Percentiles rank a stretch among this genome's conserved stretches.
Conservation (phyloP, 2,329 filamentous ascomycete species). For the Penicillium decumbens region DNA sequence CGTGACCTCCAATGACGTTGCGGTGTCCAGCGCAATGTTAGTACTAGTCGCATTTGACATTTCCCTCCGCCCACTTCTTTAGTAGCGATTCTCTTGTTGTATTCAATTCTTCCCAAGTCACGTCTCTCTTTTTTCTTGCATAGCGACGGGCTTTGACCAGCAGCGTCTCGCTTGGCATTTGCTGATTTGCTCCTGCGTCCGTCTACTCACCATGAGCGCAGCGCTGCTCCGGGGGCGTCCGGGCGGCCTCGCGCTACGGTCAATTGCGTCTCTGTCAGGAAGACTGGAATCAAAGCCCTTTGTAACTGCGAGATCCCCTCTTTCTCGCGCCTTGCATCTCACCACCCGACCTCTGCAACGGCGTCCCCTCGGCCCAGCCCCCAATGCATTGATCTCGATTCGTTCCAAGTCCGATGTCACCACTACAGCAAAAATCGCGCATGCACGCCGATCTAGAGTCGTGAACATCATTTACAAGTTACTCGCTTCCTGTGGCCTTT, state of each 20-base stretch:
- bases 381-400: slow-evolving; percentile 26
- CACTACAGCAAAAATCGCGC: slow-evolving; percentile 20
- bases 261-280: slow-evolving; percentile 22
- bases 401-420: slow-evolving; percentile 31
- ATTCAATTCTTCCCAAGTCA: not conserved
- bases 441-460: slow-evolving; percentile 29
- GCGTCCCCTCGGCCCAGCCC: slow-evolving; percentile 11
- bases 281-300: slow-evolving; percentile 19
- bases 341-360: slow-evolving; percentile 12
- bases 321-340: slow-evolving; percentile 23
- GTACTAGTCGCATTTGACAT: not conserved
- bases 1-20: slow-evolving; percentile 16
- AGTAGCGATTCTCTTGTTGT: slow-evolving; percentile 3
- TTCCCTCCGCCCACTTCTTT: not conserved
- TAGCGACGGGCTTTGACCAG: slow-evolving; percentile 8
- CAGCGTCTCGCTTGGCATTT: slow-evolving; percentile 2
- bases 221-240: slow-evolving; percentile 30
- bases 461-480: slow-evolving; percentile 60
- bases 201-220: slow-evolving; percentile 28
- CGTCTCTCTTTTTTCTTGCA: slow-evolving; percentile 6
- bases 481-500: slow-evolving; percentile 69
- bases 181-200: slow-evolving; percentile 9
- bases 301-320: slow-evolving; percentile 9
- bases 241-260: slow-evolving; percentile 26
- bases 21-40: not conserved